Evolutionary conservation across 768 basidiomycete species (phyloP).

Genomic region (Pleurotus giganteus): DNA sequence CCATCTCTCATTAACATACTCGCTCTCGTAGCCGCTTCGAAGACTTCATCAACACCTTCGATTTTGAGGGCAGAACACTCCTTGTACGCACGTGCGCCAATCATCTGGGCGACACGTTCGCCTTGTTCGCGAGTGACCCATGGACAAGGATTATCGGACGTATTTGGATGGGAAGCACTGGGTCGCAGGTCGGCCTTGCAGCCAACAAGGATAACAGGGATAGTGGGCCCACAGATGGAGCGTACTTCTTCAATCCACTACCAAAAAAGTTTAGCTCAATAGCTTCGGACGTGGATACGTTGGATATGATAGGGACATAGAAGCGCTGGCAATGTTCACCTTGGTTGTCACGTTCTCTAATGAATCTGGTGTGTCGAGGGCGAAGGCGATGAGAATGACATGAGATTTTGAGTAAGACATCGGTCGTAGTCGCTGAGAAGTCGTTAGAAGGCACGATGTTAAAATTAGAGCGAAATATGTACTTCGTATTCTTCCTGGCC

Average conservation of each 20-base stretch:
- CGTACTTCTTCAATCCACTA: slow-evolving; percentile 99
- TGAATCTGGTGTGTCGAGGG: slow-evolving; percentile 95
- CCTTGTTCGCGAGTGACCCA: slow-evolving; percentile 81
- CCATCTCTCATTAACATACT: slow-evolving; percentile 96
- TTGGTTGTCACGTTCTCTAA: slow-evolving; percentile 94
- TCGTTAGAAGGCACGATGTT: slow-evolving; percentile 11
- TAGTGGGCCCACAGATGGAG: slow-evolving; percentile 87
- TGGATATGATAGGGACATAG: slow-evolving; percentile 13
- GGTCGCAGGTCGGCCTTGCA: slow-evolving; percentile 94
- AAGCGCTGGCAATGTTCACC: slow-evolving; percentile 38
- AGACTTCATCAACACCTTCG: slow-evolving; percentile 94
- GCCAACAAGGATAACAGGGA: slow-evolving; percentile 94
- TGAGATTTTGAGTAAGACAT: slow-evolving; percentile 98
- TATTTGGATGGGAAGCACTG: slow-evolving; percentile 41
- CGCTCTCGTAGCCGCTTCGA: slow-evolving; percentile 94
- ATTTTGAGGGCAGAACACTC: slow-evolving; percentile 91
- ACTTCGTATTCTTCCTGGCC: slow-evolving; percentile 99
- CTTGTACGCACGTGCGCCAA: slow-evolving; percentile 92
- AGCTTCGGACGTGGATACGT: not conserved
- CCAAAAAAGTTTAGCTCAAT: slow-evolving; percentile 11
- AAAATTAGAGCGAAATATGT: slow-evolving; percentile 12
- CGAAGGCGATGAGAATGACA: slow-evolving; percentile 96
- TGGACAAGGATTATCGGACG: slow-evolving; percentile 39
- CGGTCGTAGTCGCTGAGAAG: slow-evolving; percentile 79
- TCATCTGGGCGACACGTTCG: slow-evolving; percentile 74